Base-by-base conservation (phyloP, 495 filamentous ascomycete genomes). In the Lasiosphaeriaceae sp. region DNA sequence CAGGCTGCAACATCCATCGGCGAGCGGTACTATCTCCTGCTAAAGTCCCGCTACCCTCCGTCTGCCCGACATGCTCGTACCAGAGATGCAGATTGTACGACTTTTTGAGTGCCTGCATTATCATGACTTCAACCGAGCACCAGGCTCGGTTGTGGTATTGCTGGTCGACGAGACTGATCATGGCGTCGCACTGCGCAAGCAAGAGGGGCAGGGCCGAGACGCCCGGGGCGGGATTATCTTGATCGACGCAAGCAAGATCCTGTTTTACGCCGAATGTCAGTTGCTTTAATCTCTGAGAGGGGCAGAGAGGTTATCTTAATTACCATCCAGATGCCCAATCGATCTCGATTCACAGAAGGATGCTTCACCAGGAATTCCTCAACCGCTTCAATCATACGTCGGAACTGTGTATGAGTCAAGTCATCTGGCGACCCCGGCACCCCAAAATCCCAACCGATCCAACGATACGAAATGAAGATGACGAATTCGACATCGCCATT, bases 201-300 rank as follows among this genome's bases (percentile, higher is more conserved):
- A 66, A 58, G 34, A 68, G 54, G 17, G 63, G 66, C 17, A 68
- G 53, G 11, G 66, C 57, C 4, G 52, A 46, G 5, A 63, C 66
- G 7, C 66, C 66, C 9, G 51, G 29, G 11, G 52, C 34, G 0
- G 63, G 60, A n/a, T 66, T 47, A 20, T 61, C 58, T 47, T 68
- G 66, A 50, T 66, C 56, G 8, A 68, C 60, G 21, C 66, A 68
- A 3, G 61, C 60, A 29, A 45, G 57, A 50, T 68, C 66, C 63
- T 68, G 49, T 47, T 21, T 31, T 26, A 34, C n/a, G 4, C 4
- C 14, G 4, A 12, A 3, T 26, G 23, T 17, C 6, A 50, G 23
- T 31, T 16, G 48, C n/a, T n/a, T n/a, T n/a, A n/a, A n/a, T n/a
- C n/a, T n/a, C n/a, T n/a, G n/a, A n/a, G n/a, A n/a, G n/a, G n/a